Evolutionary conservation across 2,329 filamentous ascomycete genomes (phyloP), one percentile per base, ranked within the genome.

Genomic region (Pestalotiopsis sp.): DNA sequence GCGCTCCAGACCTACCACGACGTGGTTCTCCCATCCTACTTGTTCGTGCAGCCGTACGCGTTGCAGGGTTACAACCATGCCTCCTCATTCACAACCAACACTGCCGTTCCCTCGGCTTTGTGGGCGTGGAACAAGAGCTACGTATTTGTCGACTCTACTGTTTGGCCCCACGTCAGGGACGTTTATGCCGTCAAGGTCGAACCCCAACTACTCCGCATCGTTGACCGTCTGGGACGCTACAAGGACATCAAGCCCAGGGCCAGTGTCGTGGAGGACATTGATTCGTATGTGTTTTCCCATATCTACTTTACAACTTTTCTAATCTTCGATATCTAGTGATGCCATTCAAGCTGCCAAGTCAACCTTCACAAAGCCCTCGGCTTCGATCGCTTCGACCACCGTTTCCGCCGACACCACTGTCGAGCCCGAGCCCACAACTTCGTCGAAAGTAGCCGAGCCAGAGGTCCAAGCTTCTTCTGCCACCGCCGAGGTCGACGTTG

Each of bases 161-260:
- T 98, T 17, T 96, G 93, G 91, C 95, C 95, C 1, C 91, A 92
- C 72, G 71, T 98, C 12, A 90, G 92, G 31, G 86, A 92, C 14
- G 82, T 98, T 4, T 98, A 98, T 76, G 88, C 91, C 12, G 91
- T 97, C 76, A 97, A 97, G 74, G 95, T 99, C 3, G 95, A 98
- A 82, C 97, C 97, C 14, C 97, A 99, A 80, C 86, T 99, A 14
- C 88, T 95, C 68, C 93, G 94, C 75, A 98, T 99, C 75, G 93
- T 93, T 13, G 92, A 98, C 82, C 91, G 95, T 60, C 87, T 99
- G 12, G 95, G 94, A 56, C 86, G 92, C 62, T 93, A 94, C 80
- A 90, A 86, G 72, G 86, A 88, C 23, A 76, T 74, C 68, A 83
- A 80, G 68, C 72, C 75, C 39, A 83, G 81, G 73, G 68, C 77